Base-by-base conservation (phyloP, 164 flowering plant genomes). In the Santalum album region DNA sequence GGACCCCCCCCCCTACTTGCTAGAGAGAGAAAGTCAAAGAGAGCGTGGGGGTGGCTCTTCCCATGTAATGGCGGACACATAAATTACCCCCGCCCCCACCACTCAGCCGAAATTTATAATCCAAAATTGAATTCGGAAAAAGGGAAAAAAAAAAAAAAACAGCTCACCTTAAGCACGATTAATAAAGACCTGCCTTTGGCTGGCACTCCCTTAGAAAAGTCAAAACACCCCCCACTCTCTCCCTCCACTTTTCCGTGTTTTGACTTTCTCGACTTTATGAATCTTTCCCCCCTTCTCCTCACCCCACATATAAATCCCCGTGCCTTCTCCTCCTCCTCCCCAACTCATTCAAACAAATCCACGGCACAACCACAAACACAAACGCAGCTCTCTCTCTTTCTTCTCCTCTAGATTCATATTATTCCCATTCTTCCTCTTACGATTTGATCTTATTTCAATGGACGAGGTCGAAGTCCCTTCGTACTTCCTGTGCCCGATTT, bases 201-300 rank as follows among this genome's bases (percentile, higher is more conserved):
- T 54, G n/a, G 26, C 36, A 46, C 38, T 35, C 15, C 18, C 23
- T 53, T 62, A 0, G 66, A 67, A 67, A 67, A 62, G 71, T 67
- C 66, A 38, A 38, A 38, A 1, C 1, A 6, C 48, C 9, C 24
- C 54, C 16, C 36, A 24, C 27, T 26, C 32, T 23, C 53, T 42
- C 58, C 53, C 22, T 42, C 25, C 58, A 56, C n/a, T 67, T 63
- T 51, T 20, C 35, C 42, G 7, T 3, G 36, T 12, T 26, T 69
- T 61, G 57, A 44, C 57, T 35, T 9, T 43, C 63, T 35, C 52
- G 12, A 29, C n/a, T n/a, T n/a, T n/a, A n/a, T n/a, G 34, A 29
- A 9, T 9, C 34, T n/a, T n/a, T n/a, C n/a, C n/a, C n/a, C n/a
- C n/a, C n/a, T n/a, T n/a, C 42, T 12, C 23, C 51, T 16, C 32